These are phyloP conservation scores for Clarireedia homoeocarpa DNA, from an alignment of 2,329 filamentous ascomycete species.

Conservation along the genomic window DNA sequence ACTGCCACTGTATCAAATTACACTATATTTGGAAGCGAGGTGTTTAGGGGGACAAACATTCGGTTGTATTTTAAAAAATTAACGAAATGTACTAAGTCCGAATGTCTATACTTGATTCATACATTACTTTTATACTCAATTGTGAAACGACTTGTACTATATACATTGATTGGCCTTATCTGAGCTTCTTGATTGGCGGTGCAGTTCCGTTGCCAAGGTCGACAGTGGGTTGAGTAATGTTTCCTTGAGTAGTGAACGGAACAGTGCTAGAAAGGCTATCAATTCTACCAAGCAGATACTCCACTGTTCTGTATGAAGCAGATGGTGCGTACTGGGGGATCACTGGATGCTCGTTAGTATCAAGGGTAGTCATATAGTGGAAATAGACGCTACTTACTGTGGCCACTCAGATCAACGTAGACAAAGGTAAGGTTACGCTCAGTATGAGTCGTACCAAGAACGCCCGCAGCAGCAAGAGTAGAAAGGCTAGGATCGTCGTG, in stretches of 20 bases:
- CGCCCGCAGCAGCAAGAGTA: slow-evolving; percentile 58
- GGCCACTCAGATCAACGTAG: slow-evolving; percentile 39
- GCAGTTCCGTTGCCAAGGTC: background rate
- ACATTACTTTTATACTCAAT: background rate
- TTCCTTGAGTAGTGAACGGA: slow-evolving; percentile 31
- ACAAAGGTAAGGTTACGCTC: slow-evolving; percentile 64
- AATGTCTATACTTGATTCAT: background rate
- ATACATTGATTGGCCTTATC: background rate
- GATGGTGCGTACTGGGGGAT: slow-evolving; percentile 58
- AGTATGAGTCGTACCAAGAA: slow-evolving; percentile 61
- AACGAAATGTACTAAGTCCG: background rate
- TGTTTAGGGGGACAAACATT: slow-evolving; percentile 18
- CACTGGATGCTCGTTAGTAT: slow-evolving; percentile 19
- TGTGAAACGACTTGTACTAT: background rate
- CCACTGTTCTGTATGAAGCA: slow-evolving; percentile 63
- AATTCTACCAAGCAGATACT: slow-evolving; percentile 67
- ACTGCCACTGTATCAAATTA: slow-evolving; percentile 16
- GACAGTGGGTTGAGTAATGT: background rate
- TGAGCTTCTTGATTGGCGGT: background rate
- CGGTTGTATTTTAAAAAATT: slow-evolving; percentile 5
- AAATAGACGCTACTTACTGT: slow-evolving; percentile 39
- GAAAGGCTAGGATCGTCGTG: slow-evolving; percentile 59
- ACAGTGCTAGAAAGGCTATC: slow-evolving; percentile 40
- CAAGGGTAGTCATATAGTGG: background rate
- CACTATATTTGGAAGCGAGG: slow-evolving; percentile 21